Evolutionary conservation across 768 basidiomycete genomes (phyloP), one percentile per base, ranked within the genome.

Genomic region (Boletus huronensis): DNA sequence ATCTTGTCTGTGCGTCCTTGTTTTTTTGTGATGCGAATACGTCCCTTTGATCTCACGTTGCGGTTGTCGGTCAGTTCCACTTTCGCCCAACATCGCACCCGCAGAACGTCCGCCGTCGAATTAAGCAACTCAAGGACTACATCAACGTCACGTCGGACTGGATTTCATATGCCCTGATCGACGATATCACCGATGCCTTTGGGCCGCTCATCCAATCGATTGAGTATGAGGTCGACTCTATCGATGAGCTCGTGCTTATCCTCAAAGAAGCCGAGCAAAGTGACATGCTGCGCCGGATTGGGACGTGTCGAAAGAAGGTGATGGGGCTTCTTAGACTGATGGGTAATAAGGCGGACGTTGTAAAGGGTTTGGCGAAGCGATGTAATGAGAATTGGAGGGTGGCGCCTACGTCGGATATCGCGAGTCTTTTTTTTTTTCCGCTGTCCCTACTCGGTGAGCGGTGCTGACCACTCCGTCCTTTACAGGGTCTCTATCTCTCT

Each of bases 281-380:
- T 61, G 97, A 99, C 76, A 99, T 99, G 97, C 75, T 99, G 63
- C 78, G 96, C 62, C 78, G 96, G 62, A 99, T 98, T 64, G 97
- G 97, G 32, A 97, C 93, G 0, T 98, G 97, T 69, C 81, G 97
- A 57, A 99, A 98, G 80, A 98, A 99, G 74, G 97, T 99, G 61
- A 98, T 99, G 97, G 97, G 97, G 17, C 73, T 99, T 28, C 71
- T 99, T 52, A 76, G 97, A 58, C 75, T 99, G 51, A 98, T 99
- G 96, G 97, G 97, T 25, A 98, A 97, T 74, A 99, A 99, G 76
- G 97, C 97, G 50, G 97, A 99, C 69, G 97, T 99, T 59, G 97
- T 99, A 59, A 99, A 99, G 70, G 97, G 97, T 10, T 77, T 98
- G 41, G 97, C 97, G 23, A 99, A 99, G 75, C 78, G 96, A 60